Evolutionary conservation across 116 monocot genomes (phyloP).

Genomic region (Iris pallida): DNA sequence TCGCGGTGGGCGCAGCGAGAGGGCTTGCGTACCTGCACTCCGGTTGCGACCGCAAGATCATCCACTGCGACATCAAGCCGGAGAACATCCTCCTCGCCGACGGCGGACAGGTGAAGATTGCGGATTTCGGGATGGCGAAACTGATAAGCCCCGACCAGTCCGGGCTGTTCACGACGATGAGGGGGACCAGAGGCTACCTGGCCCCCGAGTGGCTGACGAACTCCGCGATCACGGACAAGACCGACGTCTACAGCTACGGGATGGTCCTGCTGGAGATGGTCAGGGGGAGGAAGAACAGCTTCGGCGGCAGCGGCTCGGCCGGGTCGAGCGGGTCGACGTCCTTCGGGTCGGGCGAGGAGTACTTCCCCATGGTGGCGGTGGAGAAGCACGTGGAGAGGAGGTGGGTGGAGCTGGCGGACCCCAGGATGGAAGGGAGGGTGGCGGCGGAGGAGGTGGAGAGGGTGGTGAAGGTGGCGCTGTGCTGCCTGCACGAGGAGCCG

Average conservation of each 20-base stretch:
- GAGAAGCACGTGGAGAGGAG: slow-evolving; percentile 62
- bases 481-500: slow-evolving; percentile 89
- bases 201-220: slow-evolving; percentile 94
- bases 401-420: slow-evolving; percentile 60
- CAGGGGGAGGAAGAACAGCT: slow-evolving; percentile 61
- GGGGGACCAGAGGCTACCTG: slow-evolving; percentile 83
- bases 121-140: slow-evolving; percentile 88
- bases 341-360: slow-evolving; percentile 12
- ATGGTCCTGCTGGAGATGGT: slow-evolving; percentile 87
- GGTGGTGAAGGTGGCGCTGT: slow-evolving; percentile 65
- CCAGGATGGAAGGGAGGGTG: slow-evolving; percentile 61
- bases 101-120: slow-evolving; percentile 55
- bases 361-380: slow-evolving; percentile 73
- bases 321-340: slow-evolving; percentile 9
- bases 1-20: slow-evolving; percentile 73
- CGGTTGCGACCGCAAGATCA: slow-evolving; percentile 64
- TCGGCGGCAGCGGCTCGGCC: slow-evolving; percentile 3
- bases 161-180: slow-evolving; percentile 64
- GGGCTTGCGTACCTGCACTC: slow-evolving; percentile 84
- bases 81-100: slow-evolving; percentile 86
- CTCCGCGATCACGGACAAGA: slow-evolving; percentile 64
- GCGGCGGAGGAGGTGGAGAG: slow-evolving; percentile 40
- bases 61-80: slow-evolving; percentile 93
- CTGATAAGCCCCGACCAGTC: slow-evolving; percentile 72
- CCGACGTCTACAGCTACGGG: slow-evolving; percentile 89